A percentile compares a stretch with the other conserved stretches of the same genome.
Conservation (phyloP, 2,329 filamentous ascomycete genomes). For the Colletotrichum truncatum region DNA sequence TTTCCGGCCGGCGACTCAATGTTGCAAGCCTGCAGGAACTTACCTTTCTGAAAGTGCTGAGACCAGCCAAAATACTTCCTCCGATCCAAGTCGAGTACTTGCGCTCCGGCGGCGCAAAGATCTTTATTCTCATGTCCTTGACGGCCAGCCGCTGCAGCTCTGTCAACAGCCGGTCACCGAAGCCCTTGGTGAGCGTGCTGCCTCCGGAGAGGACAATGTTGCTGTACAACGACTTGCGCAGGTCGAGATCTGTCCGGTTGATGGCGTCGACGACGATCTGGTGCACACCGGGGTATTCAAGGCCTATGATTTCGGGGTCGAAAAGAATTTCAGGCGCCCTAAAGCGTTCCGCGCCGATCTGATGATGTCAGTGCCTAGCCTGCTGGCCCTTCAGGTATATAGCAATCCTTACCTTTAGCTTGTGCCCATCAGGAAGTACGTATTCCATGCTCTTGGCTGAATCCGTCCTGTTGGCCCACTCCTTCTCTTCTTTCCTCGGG, state of each 20-base stretch:
- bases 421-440: conserved; percentile 89
- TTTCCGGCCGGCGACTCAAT: not conserved
- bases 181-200: conserved; percentile 95
- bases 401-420: conserved; percentile 75
- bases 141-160: conserved; percentile 94
- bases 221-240: conserved; percentile 91
- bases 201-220: conserved; percentile 98
- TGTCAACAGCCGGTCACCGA: conserved; percentile 89
- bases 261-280: conserved; percentile 98
- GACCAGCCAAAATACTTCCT: conserved; percentile 92
- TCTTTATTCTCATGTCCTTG: conserved; percentile 99
- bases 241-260: conserved; percentile 91
- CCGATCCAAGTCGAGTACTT: conserved; percentile 99
- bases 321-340: conserved; percentile 97
- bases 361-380: not conserved
- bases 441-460: conserved; percentile 87
- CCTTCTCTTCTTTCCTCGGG: conserved; percentile 94
- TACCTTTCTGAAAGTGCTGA: conserved; percentile 99
- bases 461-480: conserved; percentile 83
- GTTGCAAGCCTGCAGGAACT: not conserved
- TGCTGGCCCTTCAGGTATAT: too few relatives aligned
- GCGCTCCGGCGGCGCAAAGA: conserved; percentile 95
- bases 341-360: conserved; percentile 94
- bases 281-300: conserved; percentile 96
- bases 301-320: conserved; percentile 94